Evolutionary conservation across 2,329 filamentous ascomycete species (phyloP).

Genomic region (Xylaria sp.): DNA sequence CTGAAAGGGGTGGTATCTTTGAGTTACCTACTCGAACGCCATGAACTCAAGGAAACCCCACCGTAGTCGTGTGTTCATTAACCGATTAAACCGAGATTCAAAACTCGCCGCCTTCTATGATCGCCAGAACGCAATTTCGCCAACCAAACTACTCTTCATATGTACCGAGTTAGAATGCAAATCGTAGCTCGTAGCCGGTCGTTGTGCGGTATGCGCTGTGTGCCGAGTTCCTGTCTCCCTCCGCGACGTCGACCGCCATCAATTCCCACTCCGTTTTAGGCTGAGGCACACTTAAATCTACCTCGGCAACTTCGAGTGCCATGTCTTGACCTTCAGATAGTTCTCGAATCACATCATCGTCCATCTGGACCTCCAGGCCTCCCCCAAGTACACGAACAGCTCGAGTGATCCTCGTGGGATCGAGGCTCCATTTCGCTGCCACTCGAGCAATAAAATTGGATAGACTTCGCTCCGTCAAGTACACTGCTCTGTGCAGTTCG

Average conservation of each 20-base stretch:
- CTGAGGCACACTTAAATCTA: constrained; percentile 51
- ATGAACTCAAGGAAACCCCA: constrained; percentile 41
- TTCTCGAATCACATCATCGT: constrained; percentile 88
- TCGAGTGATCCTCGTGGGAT: constrained; percentile 75
- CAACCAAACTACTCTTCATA: constrained; percentile 27
- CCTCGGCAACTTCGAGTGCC: constrained; percentile 73
- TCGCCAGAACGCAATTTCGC: constrained; percentile 19
- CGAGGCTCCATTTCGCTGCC: constrained; percentile 82
- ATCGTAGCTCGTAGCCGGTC: constrained; percentile 58
- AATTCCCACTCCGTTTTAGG: constrained; percentile 71
- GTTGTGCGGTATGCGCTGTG: constrained; percentile 49
- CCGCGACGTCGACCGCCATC: constrained; percentile 66
- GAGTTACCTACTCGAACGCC: constrained; percentile 46
- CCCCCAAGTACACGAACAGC: constrained; percentile 78
- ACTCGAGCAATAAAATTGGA: constrained; percentile 79
- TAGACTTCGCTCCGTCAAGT: constrained; percentile 80
- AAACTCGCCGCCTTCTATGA: constrained; percentile 37
- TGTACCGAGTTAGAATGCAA: constrained; percentile 56
- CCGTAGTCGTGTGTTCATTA: constrained; percentile 45
- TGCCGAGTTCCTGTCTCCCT: constrained; percentile 52
- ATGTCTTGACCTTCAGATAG: constrained; percentile 93
- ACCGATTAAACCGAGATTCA: constrained; percentile 31
- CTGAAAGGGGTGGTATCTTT: constrained; percentile 49
- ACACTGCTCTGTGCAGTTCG: constrained; percentile 84
- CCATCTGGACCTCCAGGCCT: constrained; percentile 85